Conservation (phyloP, 192 early-diverging fungal species). For the Rhizoclosmatium sp. region DNA sequence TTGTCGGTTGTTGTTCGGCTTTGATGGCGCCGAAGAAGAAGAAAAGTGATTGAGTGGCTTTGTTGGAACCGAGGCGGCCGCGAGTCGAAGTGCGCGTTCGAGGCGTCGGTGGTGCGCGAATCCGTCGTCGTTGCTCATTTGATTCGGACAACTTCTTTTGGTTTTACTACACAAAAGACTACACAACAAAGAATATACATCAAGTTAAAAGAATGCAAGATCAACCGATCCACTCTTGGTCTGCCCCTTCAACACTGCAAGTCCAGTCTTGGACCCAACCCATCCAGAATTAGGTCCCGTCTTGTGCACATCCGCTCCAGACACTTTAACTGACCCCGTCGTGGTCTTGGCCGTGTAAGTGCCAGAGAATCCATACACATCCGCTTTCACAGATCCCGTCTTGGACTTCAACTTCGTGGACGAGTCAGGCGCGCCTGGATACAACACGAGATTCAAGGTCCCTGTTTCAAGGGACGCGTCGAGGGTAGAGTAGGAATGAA, state of each 20-base stretch:
- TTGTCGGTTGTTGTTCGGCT: not conserved
- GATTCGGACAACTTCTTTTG: not conserved
- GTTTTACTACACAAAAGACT: too few species aligned
- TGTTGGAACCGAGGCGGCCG: not conserved
- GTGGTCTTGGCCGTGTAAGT: constrained; percentile 5
- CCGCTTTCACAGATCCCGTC: not conserved
- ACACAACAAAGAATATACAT: not conserved
- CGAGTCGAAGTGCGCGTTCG: not conserved
- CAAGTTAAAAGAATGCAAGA: not conserved
- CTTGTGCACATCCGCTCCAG: constrained; percentile 1
- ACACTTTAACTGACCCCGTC: constrained; percentile 10
- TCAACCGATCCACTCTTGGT: constrained; percentile 23
- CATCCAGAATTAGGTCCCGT: constrained; percentile 15
- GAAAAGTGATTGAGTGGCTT: not conserved
- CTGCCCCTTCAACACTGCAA: not conserved
- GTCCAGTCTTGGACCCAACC: constrained; percentile 10
- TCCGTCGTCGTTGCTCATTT: not conserved
- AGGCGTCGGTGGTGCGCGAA: constrained; percentile 5
- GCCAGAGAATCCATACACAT: constrained; percentile 10
- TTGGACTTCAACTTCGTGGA: not conserved
- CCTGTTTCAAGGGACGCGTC: not conserved
- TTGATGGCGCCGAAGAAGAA: not conserved
- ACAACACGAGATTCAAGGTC: not conserved
- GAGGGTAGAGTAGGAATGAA: not conserved
- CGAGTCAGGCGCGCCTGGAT: not conserved